phyloP scores from a whole-genome alignment of 306 rosid species.

The Sicyos edulis region DNA sequence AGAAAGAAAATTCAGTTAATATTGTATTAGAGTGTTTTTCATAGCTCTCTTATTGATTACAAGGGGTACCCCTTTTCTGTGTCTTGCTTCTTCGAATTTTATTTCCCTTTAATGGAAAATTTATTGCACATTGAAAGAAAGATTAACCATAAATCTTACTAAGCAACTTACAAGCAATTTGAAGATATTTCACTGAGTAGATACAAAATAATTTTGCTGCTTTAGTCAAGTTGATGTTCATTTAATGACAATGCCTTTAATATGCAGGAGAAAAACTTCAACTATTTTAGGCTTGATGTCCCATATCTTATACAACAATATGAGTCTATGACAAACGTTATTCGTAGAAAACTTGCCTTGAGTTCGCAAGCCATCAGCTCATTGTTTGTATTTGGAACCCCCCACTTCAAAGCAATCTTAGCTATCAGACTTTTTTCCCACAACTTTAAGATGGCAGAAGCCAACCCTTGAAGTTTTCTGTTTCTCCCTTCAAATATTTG shows the following conservation, averaged over 20 bases:
- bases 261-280: background rate
- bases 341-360: slow-evolving; percentile 50
- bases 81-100: background rate
- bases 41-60: background rate
- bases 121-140: background rate
- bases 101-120: background rate
- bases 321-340: slow-evolving; percentile 21
- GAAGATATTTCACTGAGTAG: background rate
- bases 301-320: background rate
- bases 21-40: background rate
- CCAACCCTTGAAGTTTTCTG: slow-evolving; percentile 76
- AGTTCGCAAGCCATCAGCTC: slow-evolving; percentile 69
- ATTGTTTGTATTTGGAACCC: slow-evolving; percentile 62
- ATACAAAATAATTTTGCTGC: background rate
- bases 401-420: slow-evolving; percentile 74
- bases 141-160: background rate
- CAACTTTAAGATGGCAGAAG: slow-evolving; percentile 65
- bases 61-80: no score
- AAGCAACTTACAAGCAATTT: background rate
- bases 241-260: background rate
- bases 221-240: background rate
- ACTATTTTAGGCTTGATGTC: background rate
- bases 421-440: slow-evolving; percentile 79
- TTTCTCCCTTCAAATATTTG: slow-evolving; percentile 59
- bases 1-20: background rate